Base-by-base conservation (phyloP, 2,329 filamentous ascomycete species). In the Fusarium sacchari region DNA sequence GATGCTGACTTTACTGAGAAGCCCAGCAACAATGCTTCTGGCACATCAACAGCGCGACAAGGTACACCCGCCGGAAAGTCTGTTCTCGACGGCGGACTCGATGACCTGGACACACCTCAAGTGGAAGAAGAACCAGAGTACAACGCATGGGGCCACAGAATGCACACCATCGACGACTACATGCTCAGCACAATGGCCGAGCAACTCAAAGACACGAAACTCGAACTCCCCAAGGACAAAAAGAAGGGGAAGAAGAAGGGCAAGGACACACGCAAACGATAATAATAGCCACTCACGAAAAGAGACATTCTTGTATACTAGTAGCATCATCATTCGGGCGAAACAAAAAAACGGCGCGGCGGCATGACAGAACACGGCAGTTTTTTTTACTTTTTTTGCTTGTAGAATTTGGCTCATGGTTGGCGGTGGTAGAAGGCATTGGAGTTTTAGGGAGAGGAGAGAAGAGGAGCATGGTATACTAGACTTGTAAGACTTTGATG, bases 1-100 rank as follows among this genome's bases (percentile, higher is more conserved):
- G 94, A 95, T 50, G 93, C 90, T 9, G 95, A 97, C 79, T 97
- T 97, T 75, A 91, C 91, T 6, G 93, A 95, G 77, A 89, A 90
- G 80, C 83, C 87, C 62, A 74, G 86, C 76, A 61, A 79, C 76
- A 66, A 82, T 9, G 79, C 79, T 4, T 89, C 88, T 0, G 87
- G 86, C 7, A 80, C 85, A 5, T 88, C 88, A 9, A 89, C 84
- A 59, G 82, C 84, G 10, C 80, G 86, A 13, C 86, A 88, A 64
- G 87, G 86, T 4, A 89, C 88, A 14, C 88, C 88, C 79, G 85
- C 71, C 77, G 79, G 70, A 52, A 82, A 75, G 79, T 83, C 73
- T 62, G 81, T 67, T 11, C 65, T 82, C 28, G 81, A 82, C 3
- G 79, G 78, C 6, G 78, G 76, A 13, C 72, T 80, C 6, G 77